Evolutionary conservation across 306 rosid genomes (phyloP), one percentile per base, ranked within the genome.

Genomic region (Cicer arietinum): DNA sequence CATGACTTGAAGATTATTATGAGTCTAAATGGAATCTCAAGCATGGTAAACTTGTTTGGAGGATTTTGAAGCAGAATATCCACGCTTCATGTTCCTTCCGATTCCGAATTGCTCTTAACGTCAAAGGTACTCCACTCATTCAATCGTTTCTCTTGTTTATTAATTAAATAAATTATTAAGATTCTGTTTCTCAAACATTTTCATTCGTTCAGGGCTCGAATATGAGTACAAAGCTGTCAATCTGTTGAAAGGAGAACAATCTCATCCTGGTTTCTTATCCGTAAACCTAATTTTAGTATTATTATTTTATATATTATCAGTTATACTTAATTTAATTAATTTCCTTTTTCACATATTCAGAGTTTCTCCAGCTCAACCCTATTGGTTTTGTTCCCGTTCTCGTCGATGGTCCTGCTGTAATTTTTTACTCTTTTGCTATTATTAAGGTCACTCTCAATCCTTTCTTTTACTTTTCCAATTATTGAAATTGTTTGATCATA

Each of bases 341-440:
- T n/a, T n/a, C n/a, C n/a, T n/a, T n/a, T n/a, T n/a, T n/a, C n/a
- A n/a, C n/a, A n/a, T n/a, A n/a, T n/a, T 77, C 71, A 74, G n/a
- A 25, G 48, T 88, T 88, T 67, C 81, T 44, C n/a, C n/a, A 85
- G 81, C 77, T 94, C 47, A 91, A 90, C 73, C 96, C 96, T 25
- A 20, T 84, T 10, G 94, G 98, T 6, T 84, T 61, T 30, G 94
- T 91, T 37, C 97, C 94, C 2, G 90, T 79, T 54, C 91, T 90
- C 0, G 82, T 79, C 48, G 93, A 94, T 79, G 97, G 86, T 69
- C 71, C 77, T 66, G 1, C 69, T 9, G 84, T 83, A 0, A 20
- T 94, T 75, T 67, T 77, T 3, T 96, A 94, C 78, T 94, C 97
- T 58, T 74, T 83, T 43, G 96, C 97, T 75, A 91, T 94, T 65